phyloP scores from a whole-genome alignment of 139 green algal genomes.

The Dunaliella primolecta region DNA sequence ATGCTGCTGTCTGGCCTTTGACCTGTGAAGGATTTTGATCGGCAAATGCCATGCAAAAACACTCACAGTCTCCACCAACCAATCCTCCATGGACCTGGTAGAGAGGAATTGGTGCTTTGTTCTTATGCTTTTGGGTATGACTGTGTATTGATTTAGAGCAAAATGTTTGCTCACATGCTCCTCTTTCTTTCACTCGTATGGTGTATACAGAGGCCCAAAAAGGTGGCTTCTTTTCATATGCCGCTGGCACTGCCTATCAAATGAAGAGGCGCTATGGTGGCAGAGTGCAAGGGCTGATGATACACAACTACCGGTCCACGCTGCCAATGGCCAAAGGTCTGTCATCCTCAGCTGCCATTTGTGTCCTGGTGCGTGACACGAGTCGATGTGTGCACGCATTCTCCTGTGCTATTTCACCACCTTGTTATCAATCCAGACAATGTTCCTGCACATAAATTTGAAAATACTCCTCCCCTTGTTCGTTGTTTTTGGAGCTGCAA shows the following conservation, averaged over 20 bases:
- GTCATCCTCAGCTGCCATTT: slow-evolving; percentile 68
- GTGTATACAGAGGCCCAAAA: slow-evolving; percentile 40
- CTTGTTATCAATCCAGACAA: not conserved
- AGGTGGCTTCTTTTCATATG: slow-evolving; percentile 68
- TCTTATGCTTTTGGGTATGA: too few relatives aligned
- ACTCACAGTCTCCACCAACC: too few relatives aligned
- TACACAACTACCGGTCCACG: slow-evolving; percentile 64
- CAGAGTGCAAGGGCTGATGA: slow-evolving; percentile 40
- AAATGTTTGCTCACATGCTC: too few relatives aligned
- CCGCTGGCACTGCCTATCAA: slow-evolving; percentile 58
- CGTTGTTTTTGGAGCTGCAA: not conserved
- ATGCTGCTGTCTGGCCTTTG: too few relatives aligned
- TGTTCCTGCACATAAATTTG: not conserved
- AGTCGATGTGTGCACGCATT: not conserved
- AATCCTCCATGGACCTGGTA: too few relatives aligned
- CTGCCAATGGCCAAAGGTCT: slow-evolving; percentile 71
- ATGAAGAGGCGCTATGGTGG: slow-evolving; percentile 35
- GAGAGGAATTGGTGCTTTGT: too few relatives aligned
- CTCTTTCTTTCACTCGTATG: too few relatives aligned
- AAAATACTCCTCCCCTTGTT: not conserved
- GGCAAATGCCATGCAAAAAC: too few relatives aligned
- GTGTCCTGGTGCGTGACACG: slow-evolving; percentile 51
- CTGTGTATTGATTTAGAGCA: too few relatives aligned
- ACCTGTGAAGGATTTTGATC: too few relatives aligned
- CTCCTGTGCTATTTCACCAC: not conserved